Conservation (phyloP, 306 rosid species). For the Gillenia trifoliata region DNA sequence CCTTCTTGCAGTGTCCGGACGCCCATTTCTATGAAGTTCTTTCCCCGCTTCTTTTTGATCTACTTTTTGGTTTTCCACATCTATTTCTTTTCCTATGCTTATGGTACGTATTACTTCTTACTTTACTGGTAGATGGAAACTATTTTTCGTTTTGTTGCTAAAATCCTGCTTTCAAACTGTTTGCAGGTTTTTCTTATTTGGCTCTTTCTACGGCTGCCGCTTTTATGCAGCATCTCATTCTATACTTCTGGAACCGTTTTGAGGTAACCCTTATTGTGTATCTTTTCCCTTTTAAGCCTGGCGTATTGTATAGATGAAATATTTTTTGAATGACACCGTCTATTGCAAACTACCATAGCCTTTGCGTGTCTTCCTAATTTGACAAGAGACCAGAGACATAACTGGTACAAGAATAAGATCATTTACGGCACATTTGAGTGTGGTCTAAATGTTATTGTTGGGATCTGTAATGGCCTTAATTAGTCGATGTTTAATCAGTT, state of each 20-base stretch:
- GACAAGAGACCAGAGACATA: background rate
- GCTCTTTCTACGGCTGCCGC: conserved; percentile 98
- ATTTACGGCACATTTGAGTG: background rate
- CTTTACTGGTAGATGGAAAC: background rate
- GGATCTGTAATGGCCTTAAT: background rate
- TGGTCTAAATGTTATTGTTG: background rate
- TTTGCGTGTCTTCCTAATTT: background rate
- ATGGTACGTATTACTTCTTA: conserved; percentile 44
- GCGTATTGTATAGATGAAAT: background rate
- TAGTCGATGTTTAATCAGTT: background rate
- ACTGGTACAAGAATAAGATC: background rate
- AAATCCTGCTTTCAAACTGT: background rate
- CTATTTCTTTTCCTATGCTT: conserved; percentile 91
- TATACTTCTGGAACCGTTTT: conserved; percentile 95
- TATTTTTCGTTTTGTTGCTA: background rate
- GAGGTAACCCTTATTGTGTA: conserved; percentile 50
- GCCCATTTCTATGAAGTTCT: conserved; percentile 98
- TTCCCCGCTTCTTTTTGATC: conserved; percentile 96
- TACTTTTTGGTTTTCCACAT: conserved; percentile 96
- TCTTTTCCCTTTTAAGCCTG: background rate
- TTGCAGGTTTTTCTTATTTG: conserved; percentile 90
- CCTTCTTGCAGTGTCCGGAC: conserved; percentile 85
- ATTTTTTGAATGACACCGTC: background rate
- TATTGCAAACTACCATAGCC: background rate
- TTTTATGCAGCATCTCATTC: conserved; percentile 92